A percentile compares a stretch with the other conserved stretches of the same genome.
phyloP scores from a whole-genome alignment of 805 yeast genomes.

The Nakazawaea holstii region DNA sequence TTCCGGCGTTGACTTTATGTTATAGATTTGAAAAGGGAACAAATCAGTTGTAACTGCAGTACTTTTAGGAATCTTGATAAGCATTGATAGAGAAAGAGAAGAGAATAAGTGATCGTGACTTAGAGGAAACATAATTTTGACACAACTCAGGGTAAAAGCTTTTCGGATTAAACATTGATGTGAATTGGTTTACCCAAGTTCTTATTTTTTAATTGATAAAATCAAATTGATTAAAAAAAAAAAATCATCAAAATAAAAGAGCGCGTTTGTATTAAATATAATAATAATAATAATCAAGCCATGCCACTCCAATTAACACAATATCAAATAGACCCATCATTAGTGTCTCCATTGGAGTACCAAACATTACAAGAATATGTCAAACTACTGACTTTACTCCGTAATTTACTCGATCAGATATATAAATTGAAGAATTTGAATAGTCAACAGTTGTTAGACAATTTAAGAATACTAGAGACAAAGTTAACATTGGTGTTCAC shows the following conservation, averaged over 20 bases:
- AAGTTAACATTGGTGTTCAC: slow-evolving; percentile 39
- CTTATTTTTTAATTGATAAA: too few relatives aligned
- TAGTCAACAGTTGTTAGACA: slow-evolving; percentile 29
- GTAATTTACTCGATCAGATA: slow-evolving; percentile 28
- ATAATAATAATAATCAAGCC: not conserved
- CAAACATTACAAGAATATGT: slow-evolving; percentile 34
- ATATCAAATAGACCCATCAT: slow-evolving; percentile 1
- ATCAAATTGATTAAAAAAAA: too few relatives aligned
- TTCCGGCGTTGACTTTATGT: too few relatives aligned
- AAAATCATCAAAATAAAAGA: not conserved
- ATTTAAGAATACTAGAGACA: slow-evolving; percentile 34
- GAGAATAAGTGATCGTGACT: too few relatives aligned
- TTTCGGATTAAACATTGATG: too few relatives aligned
- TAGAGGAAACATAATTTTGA: too few relatives aligned
- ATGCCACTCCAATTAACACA: not conserved
- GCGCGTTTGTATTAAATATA: not conserved
- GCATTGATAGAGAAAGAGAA: too few relatives aligned
- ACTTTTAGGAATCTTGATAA: too few relatives aligned
- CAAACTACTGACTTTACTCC: slow-evolving; percentile 27
- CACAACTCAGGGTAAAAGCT: too few relatives aligned
- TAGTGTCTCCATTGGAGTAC: slow-evolving; percentile 19
- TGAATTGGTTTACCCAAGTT: too few relatives aligned
- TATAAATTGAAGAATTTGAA: slow-evolving; percentile 20
- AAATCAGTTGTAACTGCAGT: too few relatives aligned
- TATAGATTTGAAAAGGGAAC: too few relatives aligned